phyloP scores from a whole-genome alignment of 768 basidiomycete species.

The Mycena metata region DNA sequence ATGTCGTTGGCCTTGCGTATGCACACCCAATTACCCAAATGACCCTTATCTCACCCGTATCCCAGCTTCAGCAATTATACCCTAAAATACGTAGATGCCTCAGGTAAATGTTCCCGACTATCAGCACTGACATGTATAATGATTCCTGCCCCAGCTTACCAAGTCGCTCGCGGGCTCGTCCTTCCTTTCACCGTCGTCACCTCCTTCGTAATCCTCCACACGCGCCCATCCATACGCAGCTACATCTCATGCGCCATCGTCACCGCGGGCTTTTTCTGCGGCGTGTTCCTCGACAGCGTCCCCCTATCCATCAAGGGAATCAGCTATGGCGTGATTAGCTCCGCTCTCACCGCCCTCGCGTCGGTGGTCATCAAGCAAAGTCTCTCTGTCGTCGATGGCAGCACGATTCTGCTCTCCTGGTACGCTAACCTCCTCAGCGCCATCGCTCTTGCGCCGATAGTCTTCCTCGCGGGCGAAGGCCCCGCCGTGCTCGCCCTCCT shows the following conservation, averaged over 20 bases:
- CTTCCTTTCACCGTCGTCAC: slow-evolving; percentile 83
- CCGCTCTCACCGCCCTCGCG: slow-evolving; percentile 80
- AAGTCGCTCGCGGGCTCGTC: slow-evolving; percentile 84
- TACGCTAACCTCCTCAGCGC: slow-evolving; percentile 81
- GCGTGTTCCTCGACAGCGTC: slow-evolving; percentile 66
- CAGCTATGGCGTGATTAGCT: slow-evolving; percentile 76
- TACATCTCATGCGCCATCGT: slow-evolving; percentile 77
- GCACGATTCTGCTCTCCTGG: slow-evolving; percentile 80
- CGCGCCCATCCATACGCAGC: slow-evolving; percentile 71
- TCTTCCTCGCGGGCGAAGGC: slow-evolving; percentile 76
- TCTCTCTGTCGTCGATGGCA: slow-evolving; percentile 75
- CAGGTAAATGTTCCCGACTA: no score
- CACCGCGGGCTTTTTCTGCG: slow-evolving; percentile 82
- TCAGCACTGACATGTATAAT: no score
- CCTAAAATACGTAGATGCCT: slow-evolving; percentile 79
- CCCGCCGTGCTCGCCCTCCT: slow-evolving; percentile 33
- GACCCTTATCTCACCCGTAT: not conserved
- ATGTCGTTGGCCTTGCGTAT: slow-evolving; percentile 76
- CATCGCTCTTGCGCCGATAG: slow-evolving; percentile 67
- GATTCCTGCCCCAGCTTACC: no score
- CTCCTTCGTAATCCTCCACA: slow-evolving; percentile 70
- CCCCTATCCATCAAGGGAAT: slow-evolving; percentile 69
- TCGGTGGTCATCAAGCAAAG: slow-evolving; percentile 86
- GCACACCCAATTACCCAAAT: slow-evolving; percentile 5
- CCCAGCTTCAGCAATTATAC: slow-evolving; percentile 74